Conservation (phyloP, 2,329 filamentous ascomycete genomes). For the Diaporthe vaccinii region DNA sequence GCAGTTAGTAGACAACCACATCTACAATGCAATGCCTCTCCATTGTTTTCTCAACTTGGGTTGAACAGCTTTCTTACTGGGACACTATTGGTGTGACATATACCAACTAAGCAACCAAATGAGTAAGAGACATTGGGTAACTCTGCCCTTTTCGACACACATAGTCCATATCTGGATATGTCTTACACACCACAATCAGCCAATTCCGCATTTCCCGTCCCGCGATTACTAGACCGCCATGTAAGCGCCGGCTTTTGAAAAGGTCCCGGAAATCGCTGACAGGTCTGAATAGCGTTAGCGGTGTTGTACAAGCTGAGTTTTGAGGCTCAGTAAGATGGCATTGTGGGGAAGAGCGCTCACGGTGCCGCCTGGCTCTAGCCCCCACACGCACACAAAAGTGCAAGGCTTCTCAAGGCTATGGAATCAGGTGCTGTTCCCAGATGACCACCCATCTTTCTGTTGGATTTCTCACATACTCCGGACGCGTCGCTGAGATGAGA, state of each 20-base stretch:
- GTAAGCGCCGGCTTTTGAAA: background rate
- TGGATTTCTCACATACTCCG: background rate
- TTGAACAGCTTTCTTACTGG: background rate
- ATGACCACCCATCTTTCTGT: background rate
- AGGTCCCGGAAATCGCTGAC: conserved; percentile 4
- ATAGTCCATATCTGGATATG: background rate
- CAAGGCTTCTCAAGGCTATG: background rate
- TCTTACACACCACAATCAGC: background rate
- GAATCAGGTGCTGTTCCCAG: too few relatives aligned
- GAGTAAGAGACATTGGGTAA: background rate
- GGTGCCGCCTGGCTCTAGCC: too few relatives aligned
- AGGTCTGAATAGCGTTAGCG: background rate
- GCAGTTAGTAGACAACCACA: background rate
- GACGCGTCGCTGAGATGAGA: background rate
- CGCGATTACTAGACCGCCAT: background rate
- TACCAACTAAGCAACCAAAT: background rate
- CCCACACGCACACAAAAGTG: background rate
- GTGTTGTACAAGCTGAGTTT: background rate
- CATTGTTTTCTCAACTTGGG: too few relatives aligned
- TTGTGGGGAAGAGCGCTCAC: background rate
- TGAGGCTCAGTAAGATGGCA: background rate
- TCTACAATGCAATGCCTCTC: background rate
- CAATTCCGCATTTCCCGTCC: background rate
- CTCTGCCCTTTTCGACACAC: background rate
- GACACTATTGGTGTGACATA: background rate